These are phyloP conservation scores for Tephrocybe sp. DNA, from an alignment of 768 basidiomycete species.

Conservation along the genomic window DNA sequence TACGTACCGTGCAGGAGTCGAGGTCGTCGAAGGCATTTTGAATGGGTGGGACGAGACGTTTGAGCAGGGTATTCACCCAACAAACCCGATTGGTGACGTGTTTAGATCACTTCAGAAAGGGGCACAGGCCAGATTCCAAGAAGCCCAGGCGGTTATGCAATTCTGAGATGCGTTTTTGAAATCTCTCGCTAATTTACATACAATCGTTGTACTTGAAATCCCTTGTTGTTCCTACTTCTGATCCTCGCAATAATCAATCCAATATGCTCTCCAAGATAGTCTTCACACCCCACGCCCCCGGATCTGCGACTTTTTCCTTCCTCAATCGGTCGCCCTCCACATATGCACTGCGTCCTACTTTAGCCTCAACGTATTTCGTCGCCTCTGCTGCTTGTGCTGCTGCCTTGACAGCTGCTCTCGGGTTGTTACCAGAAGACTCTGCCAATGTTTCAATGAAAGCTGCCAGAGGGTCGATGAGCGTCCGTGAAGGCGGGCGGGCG, in stretches of 20 bases:
- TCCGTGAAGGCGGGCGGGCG: constrained; percentile 87
- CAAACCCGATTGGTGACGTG: constrained; percentile 12
- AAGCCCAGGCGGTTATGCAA: not conserved
- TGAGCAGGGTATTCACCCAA: constrained; percentile 2
- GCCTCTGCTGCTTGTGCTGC: constrained; percentile 68
- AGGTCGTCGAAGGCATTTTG: constrained; percentile 12
- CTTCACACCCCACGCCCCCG: constrained; percentile 91
- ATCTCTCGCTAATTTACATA: not conserved
- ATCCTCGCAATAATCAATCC: not conserved
- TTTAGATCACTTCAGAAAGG: not conserved
- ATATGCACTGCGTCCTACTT: constrained; percentile 88
- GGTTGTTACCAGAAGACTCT: constrained; percentile 26
- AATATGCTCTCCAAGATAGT: constrained; percentile 61
- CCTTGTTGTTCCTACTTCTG: not conserved
- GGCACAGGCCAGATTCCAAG: not conserved
- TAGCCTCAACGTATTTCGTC: constrained; percentile 77
- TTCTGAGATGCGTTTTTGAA: not conserved
- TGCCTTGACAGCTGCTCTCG: constrained; percentile 55
- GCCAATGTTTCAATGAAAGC: constrained; percentile 64
- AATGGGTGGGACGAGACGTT: constrained; percentile 11
- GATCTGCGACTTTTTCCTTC: constrained; percentile 70
- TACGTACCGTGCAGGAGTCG: constrained; percentile 11
- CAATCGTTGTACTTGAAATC: not conserved
- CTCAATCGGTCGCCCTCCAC: constrained; percentile 68
- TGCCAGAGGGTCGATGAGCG: constrained; percentile 87